Evolutionary conservation across 768 basidiomycete genomes (phyloP), one percentile per base, ranked within the genome.

Genomic region (Tulasnella sp.): DNA sequence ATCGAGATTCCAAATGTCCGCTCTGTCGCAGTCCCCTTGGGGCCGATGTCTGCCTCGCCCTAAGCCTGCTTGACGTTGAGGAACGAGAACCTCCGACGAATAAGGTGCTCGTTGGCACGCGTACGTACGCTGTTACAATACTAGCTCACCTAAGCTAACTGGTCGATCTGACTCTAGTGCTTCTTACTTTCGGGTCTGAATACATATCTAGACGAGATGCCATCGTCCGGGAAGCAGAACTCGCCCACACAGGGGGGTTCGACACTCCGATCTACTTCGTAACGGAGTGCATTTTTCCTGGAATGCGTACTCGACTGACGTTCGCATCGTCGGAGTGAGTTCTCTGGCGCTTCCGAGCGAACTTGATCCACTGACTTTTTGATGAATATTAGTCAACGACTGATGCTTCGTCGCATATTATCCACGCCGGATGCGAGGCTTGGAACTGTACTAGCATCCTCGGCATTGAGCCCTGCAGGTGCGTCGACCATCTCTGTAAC

Each of bases 321-420:
- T 80, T 80, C 34, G 28, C 64, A n/a, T 42, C 74, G n/a, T 28
- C 41, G 20, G 48, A 44, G 79, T 80, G 42, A 40, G 78, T 72
- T 28, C 46, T 31, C 11, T 34, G 22, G 9, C 12, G n/a, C 22
- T 22, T 72, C 22, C 9, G 20, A 7, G 9, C 28, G 31, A 22
- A 7, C 11, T 42, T 24, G 4, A 12, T 74, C 69, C 12, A 8
- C 77, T 58, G 37, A 72, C 3, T n/a, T 16, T 78, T n/a, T 4
- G 22, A 42, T 14, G 12, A 42, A 16, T 14, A 40, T 28, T 40
- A 80, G 78, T 41, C 42, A 80, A 44, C 78, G 78, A 22, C 18
- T 75, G 14, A 80, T 80, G 78, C 78, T 80, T 44, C 78, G 78
- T 40, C 64, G 78, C 14, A 40, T 80, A n/a, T 18, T 80, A 24